phyloP scores from a whole-genome alignment of 2,329 filamentous ascomycete species.

The Penicillium hordei region DNA sequence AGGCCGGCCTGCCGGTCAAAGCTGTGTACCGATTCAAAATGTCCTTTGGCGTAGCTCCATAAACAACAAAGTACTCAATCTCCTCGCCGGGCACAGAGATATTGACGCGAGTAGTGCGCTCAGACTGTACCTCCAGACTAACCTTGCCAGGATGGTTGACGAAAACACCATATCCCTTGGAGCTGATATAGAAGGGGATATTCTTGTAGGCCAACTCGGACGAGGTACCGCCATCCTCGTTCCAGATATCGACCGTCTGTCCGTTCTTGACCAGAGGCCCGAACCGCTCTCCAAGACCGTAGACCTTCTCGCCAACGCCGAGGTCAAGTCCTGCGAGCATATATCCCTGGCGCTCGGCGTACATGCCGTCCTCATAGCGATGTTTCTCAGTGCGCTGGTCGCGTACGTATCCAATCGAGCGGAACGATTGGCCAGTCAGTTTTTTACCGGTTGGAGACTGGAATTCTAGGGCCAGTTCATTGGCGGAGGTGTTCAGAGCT shows the following conservation, averaged over 20 bases:
- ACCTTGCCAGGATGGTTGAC: conserved; percentile 69
- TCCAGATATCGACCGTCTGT: conserved; percentile 66
- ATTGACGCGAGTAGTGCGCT: conserved; percentile 69
- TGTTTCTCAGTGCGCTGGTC: conserved; percentile 36
- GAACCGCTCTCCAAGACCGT: conserved; percentile 74
- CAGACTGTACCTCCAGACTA: conserved; percentile 71
- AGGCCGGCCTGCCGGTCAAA: conserved; percentile 64
- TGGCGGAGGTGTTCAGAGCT: conserved; percentile 35
- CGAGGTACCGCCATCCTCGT: conserved; percentile 52
- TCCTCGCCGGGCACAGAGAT: conserved; percentile 67
- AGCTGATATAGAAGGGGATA: conserved; percentile 48
- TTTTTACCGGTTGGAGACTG: conserved; percentile 25
- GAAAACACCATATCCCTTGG: conserved; percentile 73
- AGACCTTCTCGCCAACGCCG: conserved; percentile 62
- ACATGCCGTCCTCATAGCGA: conserved; percentile 37
- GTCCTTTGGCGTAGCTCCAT: conserved; percentile 70
- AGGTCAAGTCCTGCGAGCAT: conserved; percentile 43
- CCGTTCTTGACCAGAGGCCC: conserved; percentile 75
- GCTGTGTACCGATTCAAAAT: conserved; percentile 66
- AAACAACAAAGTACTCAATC: conserved; percentile 72
- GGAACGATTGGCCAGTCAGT: conserved; percentile 40
- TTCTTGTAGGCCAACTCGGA: conserved; percentile 45
- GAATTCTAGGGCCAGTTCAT: conserved; percentile 37
- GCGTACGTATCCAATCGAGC: conserved; percentile 43
- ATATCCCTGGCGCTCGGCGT: conserved; percentile 40